Evolutionary conservation across 441 rosid genomes (phyloP).

Genomic region (Aleurites moluccanus): DNA sequence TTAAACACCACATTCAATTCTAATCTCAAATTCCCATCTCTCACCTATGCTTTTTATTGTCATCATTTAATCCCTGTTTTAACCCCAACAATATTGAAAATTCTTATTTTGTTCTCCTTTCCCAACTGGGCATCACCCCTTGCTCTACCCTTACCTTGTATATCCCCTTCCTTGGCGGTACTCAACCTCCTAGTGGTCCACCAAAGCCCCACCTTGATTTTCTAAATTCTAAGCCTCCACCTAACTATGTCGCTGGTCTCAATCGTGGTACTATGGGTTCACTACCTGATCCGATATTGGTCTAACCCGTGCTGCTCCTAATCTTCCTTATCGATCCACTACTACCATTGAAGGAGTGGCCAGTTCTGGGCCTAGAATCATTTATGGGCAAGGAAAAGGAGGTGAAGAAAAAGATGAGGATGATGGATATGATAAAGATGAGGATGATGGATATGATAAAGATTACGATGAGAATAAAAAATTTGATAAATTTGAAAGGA

Average conservation of each 20-base stretch:
- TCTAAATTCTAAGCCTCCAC: constrained; percentile 77
- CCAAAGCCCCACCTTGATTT: constrained; percentile 59
- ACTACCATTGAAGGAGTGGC: constrained; percentile 51
- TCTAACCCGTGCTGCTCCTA: constrained; percentile 92
- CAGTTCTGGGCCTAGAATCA: constrained; percentile 35
- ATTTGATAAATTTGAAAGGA: constrained; percentile 94
- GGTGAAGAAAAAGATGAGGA: constrained; percentile 84
- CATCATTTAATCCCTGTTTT: constrained; percentile 24
- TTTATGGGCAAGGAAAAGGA: constrained; percentile 69
- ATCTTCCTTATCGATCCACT: constrained; percentile 73
- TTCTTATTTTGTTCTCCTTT: constrained; percentile 40
- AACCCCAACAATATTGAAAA: not conserved
- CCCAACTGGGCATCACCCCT: constrained; percentile 46
- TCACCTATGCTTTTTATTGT: constrained; percentile 40
- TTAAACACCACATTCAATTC: constrained; percentile 45
- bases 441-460: constrained; percentile 82
- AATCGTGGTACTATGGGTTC: constrained; percentile 95
- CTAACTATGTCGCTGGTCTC: constrained; percentile 87
- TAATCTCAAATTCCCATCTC: constrained; percentile 43
- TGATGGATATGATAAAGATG: too few species aligned
- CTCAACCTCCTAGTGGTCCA: constrained; percentile 38
- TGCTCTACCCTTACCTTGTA: constrained; percentile 61
- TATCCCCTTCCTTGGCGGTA: constrained; percentile 67
- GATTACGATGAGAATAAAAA: constrained; percentile 94
- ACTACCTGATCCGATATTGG: constrained; percentile 95